Evolutionary conservation across 129 eudicot genomes (phyloP).

Genomic region (Helianthus annuus): HanXRQr2.0-SUNRISE NC_035442.2:157557149-157557648

Average conservation of each 20-base stretch:
- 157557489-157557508: conserved; percentile 60
- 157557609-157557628: not conserved
- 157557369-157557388: conserved; percentile 70
- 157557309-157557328: not conserved
- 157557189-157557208: conserved; percentile 55
- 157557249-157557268: conserved; percentile 55
- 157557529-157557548: conserved; percentile 79
- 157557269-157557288: not conserved
- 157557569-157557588: conserved; percentile 82
- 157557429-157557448: conserved; percentile 75
- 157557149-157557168: conserved; percentile 70
- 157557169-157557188: conserved; percentile 57
- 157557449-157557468: conserved; percentile 71
- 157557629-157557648: not conserved
- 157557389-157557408: conserved; percentile 83
- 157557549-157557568: conserved; percentile 88
- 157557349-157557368: conserved; percentile 59
- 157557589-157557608: conserved; percentile 55
- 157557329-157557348: not conserved
- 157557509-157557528: conserved; percentile 79
- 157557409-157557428: conserved; percentile 87
- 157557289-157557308: not conserved
- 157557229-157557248: conserved; percentile 64
- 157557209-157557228: conserved; percentile 51
- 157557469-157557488: conserved; percentile 78